Conservation (phyloP, 108 stramenopile species). For the Cyclotella baltica region DNA sequence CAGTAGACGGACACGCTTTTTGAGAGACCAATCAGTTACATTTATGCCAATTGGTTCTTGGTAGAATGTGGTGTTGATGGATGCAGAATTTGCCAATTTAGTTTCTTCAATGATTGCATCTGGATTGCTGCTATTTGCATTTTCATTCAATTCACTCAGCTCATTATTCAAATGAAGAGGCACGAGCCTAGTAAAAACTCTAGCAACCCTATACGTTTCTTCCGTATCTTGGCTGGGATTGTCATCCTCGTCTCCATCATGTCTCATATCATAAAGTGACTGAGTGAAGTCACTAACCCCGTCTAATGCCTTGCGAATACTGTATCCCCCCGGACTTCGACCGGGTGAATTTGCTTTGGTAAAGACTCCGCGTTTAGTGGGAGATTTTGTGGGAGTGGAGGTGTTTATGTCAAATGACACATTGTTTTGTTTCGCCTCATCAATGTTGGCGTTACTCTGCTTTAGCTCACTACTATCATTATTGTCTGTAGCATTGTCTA, state of each 20-base stretch:
- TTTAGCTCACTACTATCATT: neutral
- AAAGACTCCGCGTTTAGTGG: neutral
- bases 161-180: neutral
- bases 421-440: neutral
- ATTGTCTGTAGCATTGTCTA: neutral
- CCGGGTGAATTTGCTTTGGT: constrained; percentile 1
- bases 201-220: constrained; percentile 11
- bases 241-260: constrained; percentile 1
- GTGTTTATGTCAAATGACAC: neutral
- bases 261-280: constrained; percentile 11
- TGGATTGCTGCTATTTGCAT: constrained; percentile 10
- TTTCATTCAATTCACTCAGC: neutral
- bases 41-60: constrained; percentile 34
- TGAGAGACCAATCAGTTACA: constrained; percentile 52
- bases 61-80: neutral
- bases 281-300: constrained; percentile 27
- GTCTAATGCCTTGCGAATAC: constrained; percentile 31
- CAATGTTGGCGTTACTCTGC: neutral
- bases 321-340: constrained; percentile 44
- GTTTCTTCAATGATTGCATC: constrained; percentile 36
- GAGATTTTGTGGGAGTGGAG: constrained; percentile 6
- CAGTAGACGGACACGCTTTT: constrained; percentile 44
- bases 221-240: neutral
- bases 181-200: constrained; percentile 2
- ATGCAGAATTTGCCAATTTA: constrained; percentile 9